Conservation (phyloP, 768 basidiomycete genomes). For the Termitomyces sp. region DNA sequence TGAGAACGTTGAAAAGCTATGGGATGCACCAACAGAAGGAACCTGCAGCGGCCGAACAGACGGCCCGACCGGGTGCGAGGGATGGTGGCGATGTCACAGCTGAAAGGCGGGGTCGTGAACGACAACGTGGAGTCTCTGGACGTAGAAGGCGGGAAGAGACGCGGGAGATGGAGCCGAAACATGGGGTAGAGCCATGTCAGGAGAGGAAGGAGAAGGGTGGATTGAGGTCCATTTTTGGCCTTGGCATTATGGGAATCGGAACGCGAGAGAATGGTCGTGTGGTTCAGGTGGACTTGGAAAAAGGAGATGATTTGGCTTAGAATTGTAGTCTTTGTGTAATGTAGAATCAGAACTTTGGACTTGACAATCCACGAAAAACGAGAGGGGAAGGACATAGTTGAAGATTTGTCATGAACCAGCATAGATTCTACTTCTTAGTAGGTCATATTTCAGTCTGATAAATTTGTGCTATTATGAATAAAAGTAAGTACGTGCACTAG, state of each 20-base stretch:
- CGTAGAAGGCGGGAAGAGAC: conserved; percentile 11
- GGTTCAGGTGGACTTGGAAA: neutral
- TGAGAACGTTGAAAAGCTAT: conserved; percentile 58
- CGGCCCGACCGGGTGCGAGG: conserved; percentile 4
- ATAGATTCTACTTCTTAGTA: neutral
- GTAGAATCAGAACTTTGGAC: neutral
- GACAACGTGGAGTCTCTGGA: conserved; percentile 12
- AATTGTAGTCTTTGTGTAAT: neutral
- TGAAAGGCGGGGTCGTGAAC: conserved; percentile 24
- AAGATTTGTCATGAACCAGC: too few relatives aligned
- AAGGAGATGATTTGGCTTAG: neutral
- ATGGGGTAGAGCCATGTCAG: neutral
- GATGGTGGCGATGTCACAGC: conserved; percentile 13
- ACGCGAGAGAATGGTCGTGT: neutral
- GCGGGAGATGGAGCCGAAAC: conserved; percentile 1
- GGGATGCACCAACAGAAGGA: conserved; percentile 26
- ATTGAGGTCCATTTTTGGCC: neutral
- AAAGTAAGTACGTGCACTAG: too few relatives aligned
- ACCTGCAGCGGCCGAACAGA: neutral
- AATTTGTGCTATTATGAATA: too few relatives aligned
- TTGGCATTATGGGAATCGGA: neutral
- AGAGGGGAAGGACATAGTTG: neutral
- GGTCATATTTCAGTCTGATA: neutral
- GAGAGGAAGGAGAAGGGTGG: conserved; percentile 1
- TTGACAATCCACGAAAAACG: neutral